Conservation (phyloP, 1,284 basidiomycete species). For the Leccinum proliferum region DNA sequence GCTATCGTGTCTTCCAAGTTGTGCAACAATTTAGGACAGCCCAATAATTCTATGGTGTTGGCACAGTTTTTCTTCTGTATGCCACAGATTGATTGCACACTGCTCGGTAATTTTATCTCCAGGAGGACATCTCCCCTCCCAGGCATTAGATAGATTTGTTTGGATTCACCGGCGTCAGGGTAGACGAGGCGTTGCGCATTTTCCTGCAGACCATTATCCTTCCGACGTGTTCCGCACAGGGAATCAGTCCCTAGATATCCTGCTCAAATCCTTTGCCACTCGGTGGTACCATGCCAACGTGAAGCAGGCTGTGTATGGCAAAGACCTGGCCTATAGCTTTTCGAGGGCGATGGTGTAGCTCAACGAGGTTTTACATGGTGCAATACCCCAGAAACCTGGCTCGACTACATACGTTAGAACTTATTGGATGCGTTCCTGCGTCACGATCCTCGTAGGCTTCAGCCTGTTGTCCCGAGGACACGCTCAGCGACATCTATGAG, state of each 20-base stretch:
- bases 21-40: constrained; percentile 49
- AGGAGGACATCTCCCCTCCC: constrained; percentile 54
- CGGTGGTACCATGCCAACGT: constrained; percentile 92
- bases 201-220: constrained; percentile 82
- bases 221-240: constrained; percentile 45
- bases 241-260: constrained; percentile 52
- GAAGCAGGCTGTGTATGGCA: constrained; percentile 69
- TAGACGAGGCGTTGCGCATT: constrained; percentile 86
- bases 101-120: constrained; percentile 80
- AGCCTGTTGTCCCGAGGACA: constrained; percentile 63
- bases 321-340: constrained; percentile 71
- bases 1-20: constrained; percentile 54
- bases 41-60: constrained; percentile 60
- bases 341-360: constrained; percentile 85
- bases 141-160: constrained; percentile 53
- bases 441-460: constrained; percentile 51
- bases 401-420: constrained; percentile 55
- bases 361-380: constrained; percentile 74
- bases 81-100: constrained; percentile 78
- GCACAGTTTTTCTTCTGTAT: constrained; percentile 85
- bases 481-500: constrained; percentile 71
- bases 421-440: constrained; percentile 78
- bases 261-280: constrained; percentile 82
- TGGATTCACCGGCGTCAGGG: constrained; percentile 74
- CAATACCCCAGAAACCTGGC: constrained; percentile 55